phyloP scores from a whole-genome alignment of 2,329 filamentous ascomycete species.

The Claviceps humidiphila region DNA sequence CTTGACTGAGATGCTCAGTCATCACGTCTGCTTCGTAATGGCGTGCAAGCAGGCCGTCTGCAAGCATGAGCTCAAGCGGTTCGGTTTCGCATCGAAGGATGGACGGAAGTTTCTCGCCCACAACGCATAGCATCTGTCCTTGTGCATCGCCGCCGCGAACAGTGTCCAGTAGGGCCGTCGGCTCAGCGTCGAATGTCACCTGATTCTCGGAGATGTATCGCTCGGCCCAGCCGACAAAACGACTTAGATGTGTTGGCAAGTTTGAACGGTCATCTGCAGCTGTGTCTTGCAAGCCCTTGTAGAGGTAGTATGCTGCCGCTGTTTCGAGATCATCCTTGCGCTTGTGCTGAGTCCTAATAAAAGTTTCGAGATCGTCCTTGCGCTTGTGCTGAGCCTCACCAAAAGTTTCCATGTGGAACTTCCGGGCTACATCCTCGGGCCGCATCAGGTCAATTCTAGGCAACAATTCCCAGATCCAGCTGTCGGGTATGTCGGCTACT shows the following conservation, averaged over 20 bases:
- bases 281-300: slow-evolving; percentile 11
- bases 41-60: slow-evolving; percentile 13
- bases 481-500: slow-evolving; percentile 10
- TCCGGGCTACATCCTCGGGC: slow-evolving; percentile 11
- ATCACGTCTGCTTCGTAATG: slow-evolving; percentile 5
- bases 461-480: slow-evolving; percentile 15
- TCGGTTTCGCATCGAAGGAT: slow-evolving; percentile 14
- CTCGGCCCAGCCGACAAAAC: slow-evolving; percentile 10
- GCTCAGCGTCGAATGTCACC: slow-evolving; percentile 3
- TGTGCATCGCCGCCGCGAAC: slow-evolving; percentile 6
- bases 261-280: slow-evolving; percentile 8
- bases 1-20: not conserved
- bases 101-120: slow-evolving; percentile 11
- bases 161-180: not conserved
- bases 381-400: slow-evolving; percentile 13
- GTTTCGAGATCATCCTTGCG: slow-evolving; percentile 8
- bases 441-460: slow-evolving; percentile 10
- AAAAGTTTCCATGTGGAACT: slow-evolving; percentile 15
- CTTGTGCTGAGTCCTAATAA: slow-evolving; percentile 13
- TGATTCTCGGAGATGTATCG: slow-evolving; percentile 2
- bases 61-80: slow-evolving; percentile 16
- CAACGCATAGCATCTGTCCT: slow-evolving; percentile 12
- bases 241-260: slow-evolving; percentile 11
- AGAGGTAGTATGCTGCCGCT: slow-evolving; percentile 11
- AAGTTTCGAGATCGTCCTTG: slow-evolving; percentile 7